Evolutionary conservation across 805 yeast genomes (phyloP).

Genomic region (Barnettozyma salicaria): DNA sequence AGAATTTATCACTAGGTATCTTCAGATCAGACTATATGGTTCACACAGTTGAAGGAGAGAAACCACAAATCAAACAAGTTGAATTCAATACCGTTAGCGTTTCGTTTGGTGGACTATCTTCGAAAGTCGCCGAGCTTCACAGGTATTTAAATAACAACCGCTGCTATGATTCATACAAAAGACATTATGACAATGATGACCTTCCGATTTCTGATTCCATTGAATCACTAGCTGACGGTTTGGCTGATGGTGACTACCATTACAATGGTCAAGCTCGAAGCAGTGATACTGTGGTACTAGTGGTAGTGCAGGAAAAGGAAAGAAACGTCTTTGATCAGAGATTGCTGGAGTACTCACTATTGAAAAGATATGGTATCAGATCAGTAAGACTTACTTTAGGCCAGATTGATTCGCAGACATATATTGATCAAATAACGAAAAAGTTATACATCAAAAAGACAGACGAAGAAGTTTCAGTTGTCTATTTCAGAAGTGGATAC

Average conservation of each 20-base stretch:
- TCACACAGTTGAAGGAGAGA: slow-evolving; percentile 39
- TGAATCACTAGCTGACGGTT: slow-evolving; percentile 54
- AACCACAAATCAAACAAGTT: slow-evolving; percentile 70
- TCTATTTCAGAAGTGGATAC: slow-evolving; percentile 87
- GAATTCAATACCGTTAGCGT: slow-evolving; percentile 96
- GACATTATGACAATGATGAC: slow-evolving; percentile 39
- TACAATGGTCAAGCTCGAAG: slow-evolving; percentile 36
- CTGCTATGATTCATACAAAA: slow-evolving; percentile 38
- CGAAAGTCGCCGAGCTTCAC: slow-evolving; percentile 76
- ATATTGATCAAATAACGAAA: slow-evolving; percentile 32
- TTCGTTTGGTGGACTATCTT: slow-evolving; percentile 86
- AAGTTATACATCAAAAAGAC: slow-evolving; percentile 49
- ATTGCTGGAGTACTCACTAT: slow-evolving; percentile 64
- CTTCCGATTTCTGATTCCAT: slow-evolving; percentile 69
- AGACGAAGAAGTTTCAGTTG: slow-evolving; percentile 74
- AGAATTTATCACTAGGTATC: slow-evolving; percentile 70
- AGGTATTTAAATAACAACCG: slow-evolving; percentile 55
- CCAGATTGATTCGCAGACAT: slow-evolving; percentile 42
- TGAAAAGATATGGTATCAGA: slow-evolving; percentile 48
- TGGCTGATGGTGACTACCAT: slow-evolving; percentile 56
- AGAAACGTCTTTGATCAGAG: slow-evolving; percentile 91
- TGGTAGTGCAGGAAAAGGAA: slow-evolving; percentile 81
- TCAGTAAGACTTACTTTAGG: slow-evolving; percentile 64
- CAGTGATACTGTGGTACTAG: slow-evolving; percentile 51
- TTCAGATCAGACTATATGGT: slow-evolving; percentile 89